These are phyloP conservation scores for Picea mariana DNA, from an alignment of 83 land plant species.

Conservation along the genomic window DNA sequence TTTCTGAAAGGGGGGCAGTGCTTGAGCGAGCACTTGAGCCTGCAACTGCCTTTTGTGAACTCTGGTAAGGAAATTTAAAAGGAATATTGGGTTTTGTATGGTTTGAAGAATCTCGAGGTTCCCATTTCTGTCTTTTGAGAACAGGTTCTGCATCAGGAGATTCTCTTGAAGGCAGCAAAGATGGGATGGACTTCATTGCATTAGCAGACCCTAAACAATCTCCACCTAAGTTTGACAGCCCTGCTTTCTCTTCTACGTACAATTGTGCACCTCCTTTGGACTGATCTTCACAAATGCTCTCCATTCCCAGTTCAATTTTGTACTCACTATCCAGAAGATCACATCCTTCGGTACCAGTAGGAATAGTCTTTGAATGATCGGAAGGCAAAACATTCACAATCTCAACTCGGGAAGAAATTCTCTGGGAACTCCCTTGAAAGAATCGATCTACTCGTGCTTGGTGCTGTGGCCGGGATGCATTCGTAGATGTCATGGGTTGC, in stretches of 20 bases:
- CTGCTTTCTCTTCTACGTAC: constrained; percentile 16
- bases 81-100: constrained; percentile 8
- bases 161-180: constrained; percentile 1
- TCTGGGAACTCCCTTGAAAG: constrained; percentile 18
- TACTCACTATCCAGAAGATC: constrained; percentile 7
- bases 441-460: constrained; percentile 18
- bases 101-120: constrained; percentile 11
- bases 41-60: constrained; percentile 15
- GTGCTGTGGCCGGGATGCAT: not conserved
- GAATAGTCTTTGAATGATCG: not conserved
- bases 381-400: constrained; percentile 3
- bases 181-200: constrained; percentile 9
- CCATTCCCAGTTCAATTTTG: constrained; percentile 13
- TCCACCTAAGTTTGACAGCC: constrained; percentile 11
- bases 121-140: constrained; percentile 8
- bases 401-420: not conserved
- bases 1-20: constrained; percentile 62
- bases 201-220: constrained; percentile 19
- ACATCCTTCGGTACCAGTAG: not conserved
- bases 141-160: constrained; percentile 13
- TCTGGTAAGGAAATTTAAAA: constrained; percentile 13
- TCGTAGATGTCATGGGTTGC: not conserved
- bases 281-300: constrained; percentile 12
- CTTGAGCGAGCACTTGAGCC: constrained; percentile 20
- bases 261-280: constrained; percentile 15